Evolutionary conservation across 805 yeast genomes (phyloP), one percentile per base, ranked within the genome.

Genomic region (Yamadazyma olivae): DNA sequence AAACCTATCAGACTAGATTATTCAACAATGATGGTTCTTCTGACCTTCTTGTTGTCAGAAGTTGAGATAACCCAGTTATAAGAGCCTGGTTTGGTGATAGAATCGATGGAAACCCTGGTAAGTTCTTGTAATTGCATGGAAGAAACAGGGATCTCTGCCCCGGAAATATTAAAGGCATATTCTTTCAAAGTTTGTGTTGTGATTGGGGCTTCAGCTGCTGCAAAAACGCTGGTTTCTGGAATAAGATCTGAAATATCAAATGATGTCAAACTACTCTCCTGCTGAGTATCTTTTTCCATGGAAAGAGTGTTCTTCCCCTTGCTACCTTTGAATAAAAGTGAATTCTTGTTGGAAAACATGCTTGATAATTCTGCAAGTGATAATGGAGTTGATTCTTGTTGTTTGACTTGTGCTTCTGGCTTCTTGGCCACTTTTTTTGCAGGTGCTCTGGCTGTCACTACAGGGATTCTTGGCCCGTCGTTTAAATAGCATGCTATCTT

Each of bases 401-500:
- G 7, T 5, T 30, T 21, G 21, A 38, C 35, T 35, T 34, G 35
- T 22, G 36, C 40, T 18, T 34, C 41, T 13, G 39, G 20, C 10
- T 43, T 33, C 8, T 27, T 38, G 14, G 34, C 12, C 22, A 35
- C 25, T n/a, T 22, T 10, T n/a, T 27, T 16, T 6, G 15, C 30
- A 10, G 18, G 10, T 22, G 17, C 35, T 20, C 23, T 26, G 9
- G 25, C 53, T 33, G 53, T 61, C 5, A 65, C 71, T n/a, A 67
- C 67, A 3, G 71, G 69, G 25, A 67, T 59, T 33, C 61, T 57
- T 5, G 73, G 72, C 3, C 59, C 64, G 27, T 54, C 35, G 2
- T 38, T 54, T 16, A 87, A 70, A 51, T 87, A 89, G 14, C 77
- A 73, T 3, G 96, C 96, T 29, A 87, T 84, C 50, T 85, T 81